phyloP scores from a whole-genome alignment of 192 early-diverging fungal genomes.

The Backusella westeae region DNA sequence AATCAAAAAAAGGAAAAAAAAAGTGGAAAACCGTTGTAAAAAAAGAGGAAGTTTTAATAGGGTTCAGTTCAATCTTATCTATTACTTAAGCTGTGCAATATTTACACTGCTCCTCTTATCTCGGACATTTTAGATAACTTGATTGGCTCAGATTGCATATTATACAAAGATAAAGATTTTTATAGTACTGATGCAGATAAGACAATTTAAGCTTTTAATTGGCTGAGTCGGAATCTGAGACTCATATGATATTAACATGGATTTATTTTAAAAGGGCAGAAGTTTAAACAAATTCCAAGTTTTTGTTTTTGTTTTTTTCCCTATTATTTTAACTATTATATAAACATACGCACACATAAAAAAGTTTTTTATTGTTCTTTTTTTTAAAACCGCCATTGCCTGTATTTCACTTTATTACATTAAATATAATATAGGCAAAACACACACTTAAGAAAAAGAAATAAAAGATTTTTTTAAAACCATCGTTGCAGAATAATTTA shows the following conservation, averaged over 20 bases:
- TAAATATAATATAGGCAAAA: slow-evolving; percentile 6
- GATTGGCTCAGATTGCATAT: slow-evolving; percentile 16
- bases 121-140: background rate
- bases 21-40: background rate
- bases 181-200: slow-evolving; percentile 28
- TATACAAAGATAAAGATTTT: slow-evolving; percentile 6
- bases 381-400: slow-evolving; percentile 7
- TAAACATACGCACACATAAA: slow-evolving; percentile 3
- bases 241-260: slow-evolving; percentile 1
- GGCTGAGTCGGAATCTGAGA: slow-evolving; percentile 5
- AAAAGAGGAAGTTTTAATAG: background rate
- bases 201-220: background rate
- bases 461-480: background rate
- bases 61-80: background rate
- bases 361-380: slow-evolving; percentile 8
- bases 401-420: slow-evolving; percentile 3
- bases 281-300: slow-evolving; percentile 7
- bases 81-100: background rate
- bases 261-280: background rate
- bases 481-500: background rate
- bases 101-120: background rate
- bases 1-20: background rate
- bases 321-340: background rate
- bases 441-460: background rate
- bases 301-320: background rate